phyloP scores from a whole-genome alignment of 805 yeast genomes.

The Yarrowia keelungensis region DNA sequence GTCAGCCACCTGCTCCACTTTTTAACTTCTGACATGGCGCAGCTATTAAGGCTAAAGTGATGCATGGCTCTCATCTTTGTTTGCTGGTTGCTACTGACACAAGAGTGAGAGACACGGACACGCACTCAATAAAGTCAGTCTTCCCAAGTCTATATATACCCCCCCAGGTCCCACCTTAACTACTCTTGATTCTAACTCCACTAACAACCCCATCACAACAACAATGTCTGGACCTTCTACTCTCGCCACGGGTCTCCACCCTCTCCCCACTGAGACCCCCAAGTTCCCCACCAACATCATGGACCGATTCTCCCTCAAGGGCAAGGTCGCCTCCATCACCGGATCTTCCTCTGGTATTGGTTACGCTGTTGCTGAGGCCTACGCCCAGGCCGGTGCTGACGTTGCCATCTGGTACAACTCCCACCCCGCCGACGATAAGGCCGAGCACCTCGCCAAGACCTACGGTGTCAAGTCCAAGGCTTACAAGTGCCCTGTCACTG shows the following conservation, averaged over 20 bases:
- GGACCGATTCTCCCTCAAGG: conserved; percentile 78
- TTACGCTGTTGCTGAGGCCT: conserved; percentile 79
- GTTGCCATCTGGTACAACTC: conserved; percentile 73
- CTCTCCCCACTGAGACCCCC: conserved; percentile 64
- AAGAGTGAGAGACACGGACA: not conserved
- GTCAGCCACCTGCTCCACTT: not conserved
- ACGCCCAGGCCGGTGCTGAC: conserved; percentile 86
- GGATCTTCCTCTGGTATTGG: conserved; percentile 90
- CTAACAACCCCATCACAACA: not conserved
- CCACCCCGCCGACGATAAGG: conserved; percentile 68
- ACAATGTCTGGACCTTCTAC: conserved; percentile 45
- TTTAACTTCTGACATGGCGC: conserved; percentile 1
- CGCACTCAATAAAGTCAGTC: not conserved
- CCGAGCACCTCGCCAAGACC: conserved; percentile 59
- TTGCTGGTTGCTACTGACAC: conserved; percentile 26
- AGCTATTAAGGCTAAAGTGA: not conserved
- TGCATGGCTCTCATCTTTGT: conserved; percentile 20
- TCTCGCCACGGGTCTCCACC: conserved; percentile 49
- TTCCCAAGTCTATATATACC: conserved; percentile 19
- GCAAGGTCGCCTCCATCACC: conserved; percentile 83
- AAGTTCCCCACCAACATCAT: conserved; percentile 59
- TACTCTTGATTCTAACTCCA: not conserved
- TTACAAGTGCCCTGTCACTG: conserved; percentile 65
- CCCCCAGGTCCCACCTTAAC: not conserved
- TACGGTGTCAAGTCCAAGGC: conserved; percentile 71